A percentile compares a stretch with the other conserved stretches of the same genome.
These are phyloP conservation scores for Arctium minus DNA, from an alignment of 129 eudicot genomes.

Conservation along the genomic window DNA sequence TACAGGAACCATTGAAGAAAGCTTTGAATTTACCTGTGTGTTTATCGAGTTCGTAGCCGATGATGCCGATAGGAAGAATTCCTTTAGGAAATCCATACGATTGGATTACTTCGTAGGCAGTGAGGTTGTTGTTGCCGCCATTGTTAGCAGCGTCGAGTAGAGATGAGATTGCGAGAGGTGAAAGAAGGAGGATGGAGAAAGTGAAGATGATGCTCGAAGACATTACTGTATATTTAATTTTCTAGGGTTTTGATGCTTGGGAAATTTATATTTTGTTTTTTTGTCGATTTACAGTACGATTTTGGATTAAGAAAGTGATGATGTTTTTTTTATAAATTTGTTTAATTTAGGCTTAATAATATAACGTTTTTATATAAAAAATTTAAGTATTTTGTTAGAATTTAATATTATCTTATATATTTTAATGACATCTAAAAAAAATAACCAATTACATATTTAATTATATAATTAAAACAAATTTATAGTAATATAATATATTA, in stretches of 20 bases:
- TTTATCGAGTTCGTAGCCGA: conserved; percentile 53
- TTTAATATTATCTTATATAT: too few relatives aligned
- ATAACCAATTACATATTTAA: too few relatives aligned
- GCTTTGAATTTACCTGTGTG: conserved; percentile 60
- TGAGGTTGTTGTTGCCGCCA: conserved; percentile 18
- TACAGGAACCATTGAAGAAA: conserved; percentile 50
- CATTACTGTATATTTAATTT: background rate
- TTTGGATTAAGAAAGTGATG: too few relatives aligned
- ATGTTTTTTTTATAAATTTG: too few relatives aligned
- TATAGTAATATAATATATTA: too few relatives aligned
- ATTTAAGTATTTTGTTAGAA: too few relatives aligned
- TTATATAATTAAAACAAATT: too few relatives aligned
- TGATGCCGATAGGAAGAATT: conserved; percentile 62
- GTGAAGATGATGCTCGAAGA: conserved; percentile 21
- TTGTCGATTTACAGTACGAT: too few relatives aligned
- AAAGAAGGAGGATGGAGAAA: conserved; percentile 21
- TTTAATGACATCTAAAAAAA: too few relatives aligned
- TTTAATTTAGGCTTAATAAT: too few relatives aligned
- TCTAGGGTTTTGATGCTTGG: background rate
- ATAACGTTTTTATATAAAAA: too few relatives aligned
- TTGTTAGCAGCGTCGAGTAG: conserved; percentile 7
- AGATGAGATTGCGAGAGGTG: conserved; percentile 14
- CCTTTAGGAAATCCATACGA: conserved; percentile 69
- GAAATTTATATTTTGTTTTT: too few relatives aligned
- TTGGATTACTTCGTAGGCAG: conserved; percentile 59